A percentile compares a stretch with the other conserved stretches of the same genome.
phyloP scores from a whole-genome alignment of 2,329 filamentous ascomycete genomes.

The Colletotrichum incanum region DNA sequence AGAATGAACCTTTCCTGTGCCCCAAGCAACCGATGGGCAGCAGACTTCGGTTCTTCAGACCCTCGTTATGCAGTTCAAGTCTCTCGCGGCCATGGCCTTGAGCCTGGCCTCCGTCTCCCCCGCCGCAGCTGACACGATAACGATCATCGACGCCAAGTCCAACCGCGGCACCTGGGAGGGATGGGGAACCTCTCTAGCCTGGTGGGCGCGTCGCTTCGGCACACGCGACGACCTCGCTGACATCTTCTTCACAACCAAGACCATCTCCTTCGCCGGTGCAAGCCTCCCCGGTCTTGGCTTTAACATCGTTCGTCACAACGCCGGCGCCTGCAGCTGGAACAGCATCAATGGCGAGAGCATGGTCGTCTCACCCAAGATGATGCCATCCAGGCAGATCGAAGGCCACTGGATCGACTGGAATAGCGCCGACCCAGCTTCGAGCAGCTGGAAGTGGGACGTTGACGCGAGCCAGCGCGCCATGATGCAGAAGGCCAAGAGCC shows the following conservation, averaged over 20 bases:
- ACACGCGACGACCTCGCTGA: slow-evolving; percentile 58
- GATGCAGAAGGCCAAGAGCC: slow-evolving; percentile 54
- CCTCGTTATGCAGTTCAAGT: slow-evolving; percentile 22
- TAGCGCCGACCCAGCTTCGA: slow-evolving; percentile 52
- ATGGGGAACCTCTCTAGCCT: slow-evolving; percentile 60
- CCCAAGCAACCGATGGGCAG: too few species aligned
- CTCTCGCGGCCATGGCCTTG: slow-evolving; percentile 22
- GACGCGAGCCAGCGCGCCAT: slow-evolving; percentile 58
- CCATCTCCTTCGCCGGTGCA: slow-evolving; percentile 49
- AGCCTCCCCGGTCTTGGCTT: slow-evolving; percentile 57
- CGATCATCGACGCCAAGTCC: slow-evolving; percentile 44
- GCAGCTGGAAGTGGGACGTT: slow-evolving; percentile 58
- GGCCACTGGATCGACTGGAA: slow-evolving; percentile 59
- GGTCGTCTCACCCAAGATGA: slow-evolving; percentile 56
- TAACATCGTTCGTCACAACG: slow-evolving; percentile 62
- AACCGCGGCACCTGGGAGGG: slow-evolving; percentile 61
- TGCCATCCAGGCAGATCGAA: slow-evolving; percentile 56
- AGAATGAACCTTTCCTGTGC: neutral
- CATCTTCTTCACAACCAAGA: slow-evolving; percentile 57
- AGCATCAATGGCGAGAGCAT: slow-evolving; percentile 52
- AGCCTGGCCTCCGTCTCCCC: slow-evolving; percentile 10
- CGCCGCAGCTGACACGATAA: slow-evolving; percentile 25
- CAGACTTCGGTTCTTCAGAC: neutral
- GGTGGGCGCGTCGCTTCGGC: slow-evolving; percentile 61
- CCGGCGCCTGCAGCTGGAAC: slow-evolving; percentile 57